Evolutionary conservation across 352 stramenopile genomes (phyloP), one percentile per base, ranked within the genome.

Genomic region (Globisporangium cystogenes): DNA sequence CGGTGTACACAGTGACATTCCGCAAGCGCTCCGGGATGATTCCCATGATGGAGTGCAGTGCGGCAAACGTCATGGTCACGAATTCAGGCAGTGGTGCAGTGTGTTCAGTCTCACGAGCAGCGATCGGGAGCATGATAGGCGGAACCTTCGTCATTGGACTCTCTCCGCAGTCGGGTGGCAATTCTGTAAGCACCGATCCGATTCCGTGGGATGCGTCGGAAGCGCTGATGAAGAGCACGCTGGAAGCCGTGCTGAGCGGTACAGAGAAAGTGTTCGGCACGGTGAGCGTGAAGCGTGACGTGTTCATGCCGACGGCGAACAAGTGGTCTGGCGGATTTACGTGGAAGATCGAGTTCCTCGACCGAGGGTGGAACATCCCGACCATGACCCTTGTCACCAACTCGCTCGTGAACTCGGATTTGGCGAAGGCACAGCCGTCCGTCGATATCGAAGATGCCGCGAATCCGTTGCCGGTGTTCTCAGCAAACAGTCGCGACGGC

Each of bases 321-420:
- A 88, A 96, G 42, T 98, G 93, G 93, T 97, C 86, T 6, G 95
- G 95, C 16, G 89, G 90, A 3, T 98, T 97, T 57, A 86, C 82
- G 23, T 99, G 94, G 94, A 82, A 86, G 24, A 90, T 99, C 53
- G 96, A 92, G 21, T 99, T 98, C 53, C 77, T 73, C 2, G 82
- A 67, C 45, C 70, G 85, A 1, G 70, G 78, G 2, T 76, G 89
- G 64, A 79, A 98, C 58, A 87, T 98, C 47, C 93, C 91, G 4
- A 82, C 53, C 20, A 86, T 98, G 71, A 65, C 44, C 2, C 59
- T 70, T 7, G 57, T 65, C 21, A 27, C 11, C 1, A 43, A 59
- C 7, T 54, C 43, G 37, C 59, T 86, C 0, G 23, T 44, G 0
- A 78, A 78, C 37, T 53, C 68, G 1, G 55, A 76, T 29, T 29